Evolutionary conservation across 2,329 filamentous ascomycete genomes (phyloP).

Genomic region (Aspergillus persii): DNA sequence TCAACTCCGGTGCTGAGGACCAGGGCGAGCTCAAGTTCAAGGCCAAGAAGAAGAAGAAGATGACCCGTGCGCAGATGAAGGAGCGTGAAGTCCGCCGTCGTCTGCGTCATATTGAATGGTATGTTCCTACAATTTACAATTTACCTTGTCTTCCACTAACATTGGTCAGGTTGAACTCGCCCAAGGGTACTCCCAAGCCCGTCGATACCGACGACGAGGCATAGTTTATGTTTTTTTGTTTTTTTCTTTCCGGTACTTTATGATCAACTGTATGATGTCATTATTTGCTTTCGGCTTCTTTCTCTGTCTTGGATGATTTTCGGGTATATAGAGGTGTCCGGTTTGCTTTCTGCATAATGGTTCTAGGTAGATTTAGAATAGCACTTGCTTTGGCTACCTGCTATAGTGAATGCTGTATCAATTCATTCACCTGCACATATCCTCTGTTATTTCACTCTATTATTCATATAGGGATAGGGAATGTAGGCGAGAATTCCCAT

Average conservation of each 20-base stretch:
- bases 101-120: slow-evolving; percentile 73
- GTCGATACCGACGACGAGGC: slow-evolving; percentile 75
- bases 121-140: slow-evolving; percentile 11
- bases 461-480: too few species aligned
- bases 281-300: neutral
- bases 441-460: too few species aligned
- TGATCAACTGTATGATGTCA: slow-evolving; percentile 2
- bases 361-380: neutral
- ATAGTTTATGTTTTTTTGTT: slow-evolving; percentile 17
- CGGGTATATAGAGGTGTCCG: slow-evolving; percentile 4
- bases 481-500: too few species aligned
- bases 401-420: neutral
- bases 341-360: neutral
- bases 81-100: slow-evolving; percentile 84
- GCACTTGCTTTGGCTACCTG: neutral
- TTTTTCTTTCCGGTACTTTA: slow-evolving; percentile 2
- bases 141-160: slow-evolving; percentile 10
- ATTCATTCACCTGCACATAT: neutral
- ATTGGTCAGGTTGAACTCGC: slow-evolving; percentile 68
- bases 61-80: slow-evolving; percentile 94
- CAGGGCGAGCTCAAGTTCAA: slow-evolving; percentile 80
- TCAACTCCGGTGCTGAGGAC: slow-evolving; percentile 82
- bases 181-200: slow-evolving; percentile 78
- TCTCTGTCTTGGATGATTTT: neutral
- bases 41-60: slow-evolving; percentile 93